Base-by-base conservation (phyloP, 176 grass and related monocot genomes). In the Oryza glumipatula region DNA sequence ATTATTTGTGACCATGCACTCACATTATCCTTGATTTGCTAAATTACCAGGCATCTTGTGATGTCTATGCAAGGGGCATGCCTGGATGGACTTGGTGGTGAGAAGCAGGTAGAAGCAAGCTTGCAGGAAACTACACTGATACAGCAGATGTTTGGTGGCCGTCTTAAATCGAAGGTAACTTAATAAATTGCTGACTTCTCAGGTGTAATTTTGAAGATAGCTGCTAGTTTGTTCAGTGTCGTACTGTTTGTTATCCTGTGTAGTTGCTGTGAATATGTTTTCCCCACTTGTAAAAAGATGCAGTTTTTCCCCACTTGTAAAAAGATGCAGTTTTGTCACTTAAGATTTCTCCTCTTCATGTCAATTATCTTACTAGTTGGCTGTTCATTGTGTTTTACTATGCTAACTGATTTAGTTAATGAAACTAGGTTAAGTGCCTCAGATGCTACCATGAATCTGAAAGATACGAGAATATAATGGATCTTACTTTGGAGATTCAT, bases 401-500 rank as follows among this genome's bases (percentile, higher is more conserved):
- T 80, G 66, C 76, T 85, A 83, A 90, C 74, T 90, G 38, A 71
- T 67, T 86, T 83, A 84, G 17, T 79, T 86, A 82, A 76, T 89
- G 64, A 82, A 86, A 81, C 77, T 86, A 98, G 96, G 96, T 99
- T 69, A 92, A 95, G 78, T 99, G 96, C 85, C 88, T 99, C 67
- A 96, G 91, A 92, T 99, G 96, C 78, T 72, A 94, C 84, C 91
- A 92, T 21, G 96, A 96, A 77, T 99, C 96, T 77, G 96, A 99
- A 90, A 87, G 91, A 88, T 96, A 92, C 35, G 96, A 99, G 65
- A 99, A 95, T 85, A 99, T 99, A 87, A 99, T 99, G 96, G 96
- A 99, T 80, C 96, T 99, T 90, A 99, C 96, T 69, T 87, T 99
- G 88, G 96, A 99, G 82, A 99, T 99, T 87, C 89, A 96, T 89